Percentiles rank a stretch among this genome's conserved stretches.
phyloP scores from a whole-genome alignment of 176 grass and related monocot species.

The Eragrostis nindensis region DNA sequence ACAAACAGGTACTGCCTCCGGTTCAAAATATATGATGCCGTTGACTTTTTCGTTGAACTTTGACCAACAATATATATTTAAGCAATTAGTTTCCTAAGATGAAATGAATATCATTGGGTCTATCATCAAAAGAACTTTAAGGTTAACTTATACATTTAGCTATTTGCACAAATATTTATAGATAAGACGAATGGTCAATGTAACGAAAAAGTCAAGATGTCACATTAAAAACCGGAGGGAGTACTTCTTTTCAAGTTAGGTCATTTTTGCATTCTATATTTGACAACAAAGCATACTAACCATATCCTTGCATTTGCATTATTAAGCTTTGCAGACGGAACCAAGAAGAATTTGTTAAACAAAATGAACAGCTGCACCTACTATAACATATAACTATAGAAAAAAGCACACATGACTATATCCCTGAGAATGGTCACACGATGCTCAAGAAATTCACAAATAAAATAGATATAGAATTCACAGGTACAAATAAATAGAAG shows the following conservation, averaged over 20 bases:
- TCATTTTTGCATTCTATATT: not conserved
- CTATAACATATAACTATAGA: not conserved
- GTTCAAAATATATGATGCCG: no score
- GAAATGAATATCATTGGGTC: no score
- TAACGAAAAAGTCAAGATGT: no score
- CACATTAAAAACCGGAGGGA: no score
- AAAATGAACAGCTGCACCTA: not conserved
- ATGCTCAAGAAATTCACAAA: not conserved
- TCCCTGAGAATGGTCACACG: not conserved
- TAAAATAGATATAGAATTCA: constrained; percentile 3
- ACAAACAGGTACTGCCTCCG: not conserved
- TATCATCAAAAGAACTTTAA: no score
- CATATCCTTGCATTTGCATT: not conserved
- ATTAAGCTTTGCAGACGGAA: constrained; percentile 1
- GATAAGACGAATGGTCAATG: no score
- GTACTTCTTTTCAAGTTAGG: not conserved
- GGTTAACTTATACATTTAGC: no score
- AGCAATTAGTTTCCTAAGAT: no score
- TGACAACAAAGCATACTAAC: not conserved
- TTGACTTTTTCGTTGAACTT: no score
- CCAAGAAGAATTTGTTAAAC: constrained; percentile 16
- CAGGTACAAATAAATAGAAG: not conserved
- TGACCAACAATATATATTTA: no score
- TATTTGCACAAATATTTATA: no score
- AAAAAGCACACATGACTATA: not conserved